Evolutionary conservation across 192 early-diverging fungal genomes (phyloP).

Genomic region (Umbelopsis sp.): DNA sequence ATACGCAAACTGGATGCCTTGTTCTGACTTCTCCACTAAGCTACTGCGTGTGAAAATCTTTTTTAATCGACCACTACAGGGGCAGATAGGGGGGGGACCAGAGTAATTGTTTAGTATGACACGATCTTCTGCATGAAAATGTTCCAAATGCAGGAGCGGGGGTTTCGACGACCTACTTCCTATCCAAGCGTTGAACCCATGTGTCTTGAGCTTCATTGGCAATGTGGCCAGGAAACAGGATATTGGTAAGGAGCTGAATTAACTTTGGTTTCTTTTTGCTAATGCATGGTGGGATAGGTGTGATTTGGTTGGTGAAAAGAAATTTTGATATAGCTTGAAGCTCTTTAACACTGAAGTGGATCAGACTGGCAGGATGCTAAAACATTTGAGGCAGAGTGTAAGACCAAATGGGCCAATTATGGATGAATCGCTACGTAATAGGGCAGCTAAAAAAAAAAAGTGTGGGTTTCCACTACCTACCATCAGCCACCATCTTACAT

Average conservation of each 20-base stretch:
- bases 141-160: not conserved
- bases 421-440: not conserved
- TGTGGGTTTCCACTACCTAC: not conserved
- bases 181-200: not conserved
- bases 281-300: not conserved
- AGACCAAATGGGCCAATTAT: not conserved
- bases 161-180: not conserved
- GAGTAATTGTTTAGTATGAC: not conserved
- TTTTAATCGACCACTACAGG: not conserved
- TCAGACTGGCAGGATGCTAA: slow-evolving; percentile 7
- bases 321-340: slow-evolving; percentile 16
- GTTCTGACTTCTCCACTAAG: not conserved
- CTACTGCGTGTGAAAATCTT: not conserved
- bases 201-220: not conserved
- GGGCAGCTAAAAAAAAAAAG: not conserved
- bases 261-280: not conserved
- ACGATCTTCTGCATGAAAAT: too few relatives aligned
- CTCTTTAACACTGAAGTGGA: not conserved
- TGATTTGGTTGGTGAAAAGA: not conserved
- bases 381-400: not conserved
- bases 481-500: slow-evolving; percentile 9
- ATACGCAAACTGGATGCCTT: not conserved
- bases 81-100: not conserved
- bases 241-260: not conserved
- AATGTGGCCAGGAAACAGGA: slow-evolving; percentile 1